Base-by-base conservation (phyloP, 148 eudicot genomes). In the Heliosperma pusillum region DNA sequence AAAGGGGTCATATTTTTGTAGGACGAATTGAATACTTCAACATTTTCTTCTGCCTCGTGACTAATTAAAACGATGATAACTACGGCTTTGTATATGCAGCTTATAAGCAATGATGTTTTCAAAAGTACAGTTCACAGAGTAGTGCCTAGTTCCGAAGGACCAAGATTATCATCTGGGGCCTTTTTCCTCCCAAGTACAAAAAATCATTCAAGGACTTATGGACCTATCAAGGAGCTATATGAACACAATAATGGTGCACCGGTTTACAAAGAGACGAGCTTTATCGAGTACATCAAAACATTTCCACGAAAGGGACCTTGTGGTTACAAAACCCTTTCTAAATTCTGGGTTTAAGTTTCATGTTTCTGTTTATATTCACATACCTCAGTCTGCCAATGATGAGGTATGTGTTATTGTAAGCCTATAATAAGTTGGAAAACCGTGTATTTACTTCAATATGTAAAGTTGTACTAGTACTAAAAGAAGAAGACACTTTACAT, bases 81-180 rank as follows among this genome's bases (percentile, higher is more conserved):
- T 19, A 19, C 7, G 59, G 72, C 21, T 69, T 50, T 50, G 36
- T 22, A 12, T 70, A 6, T 50, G 73, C 73, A 70, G 73, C 73
- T 70, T 70, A 70, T 70, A 52, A 70, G 21, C 73, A 70, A 70
- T 17, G 73, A 70, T 26, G 10, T 50, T 2, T 50, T 70, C 73
- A 70, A 70, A 50, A 70, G 73, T 26, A 70, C 73, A 7, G 60
- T 70, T 6, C 73, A 70, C 60, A 70, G 73, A 50, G 73, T 70
- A 7, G 59, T 52, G 58, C 12, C 73, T 42, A 70, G 59, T 17
- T 5, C 73, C 13, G 5, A 5, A 11, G 73, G 73, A 16, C 73
- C 73, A 0, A 50, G 73, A 52, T 27, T 70, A 70, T 70, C 73
- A 16, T 15, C 73, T 7, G 73, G 59, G 13, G 60, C 58, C 12